Base-by-base conservation (phyloP, 2,329 filamentous ascomycete species). In the Bipolaris zeicola region DNA sequence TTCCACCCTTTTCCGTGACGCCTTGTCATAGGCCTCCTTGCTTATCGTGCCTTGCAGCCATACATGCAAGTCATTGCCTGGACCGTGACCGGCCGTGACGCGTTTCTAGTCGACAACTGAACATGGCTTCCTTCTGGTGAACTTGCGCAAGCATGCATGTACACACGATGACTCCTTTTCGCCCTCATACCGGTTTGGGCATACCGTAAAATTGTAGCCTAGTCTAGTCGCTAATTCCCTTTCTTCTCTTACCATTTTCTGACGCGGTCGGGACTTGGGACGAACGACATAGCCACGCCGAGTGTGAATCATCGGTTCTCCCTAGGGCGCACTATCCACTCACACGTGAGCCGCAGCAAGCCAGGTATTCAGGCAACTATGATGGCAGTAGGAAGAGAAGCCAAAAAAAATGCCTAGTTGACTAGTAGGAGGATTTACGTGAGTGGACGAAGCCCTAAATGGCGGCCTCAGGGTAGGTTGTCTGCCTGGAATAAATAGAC, bases 401-500 rank as follows among this genome's bases (percentile, higher is more conserved):
- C 7, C n/a, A 13, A 34, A 13, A 16, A 16, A 39, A 22, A n/a
- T 42, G 2, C 39, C 39, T 6, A 26, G 20, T 42, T 16, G 39
- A 16, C 20, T 42, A 41, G 20, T n/a, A n/a, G 7, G 22, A 42
- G 39, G 39, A 31, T 31, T 42, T 42, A 8, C n/a, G 39, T 42
- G 20, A 46, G 42, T 24, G 39, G 45, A 63, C 63, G 50, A 68
- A 63, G 28, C 10, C 28, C 68, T 65, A 66, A 65, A 31, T 42
- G 61, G 57, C 69, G 70, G 71, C 70, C 71, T 74, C 70, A 71
- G 65, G 65, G 64, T 59, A n/a, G 14, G n/a, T 34, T 60, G 61
- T 67, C 65, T 73, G 70, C 69, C 69, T 73, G 61, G 66, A 57
- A 53, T 72, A 48, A 53, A 73, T 73, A 72, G 14, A 31, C n/a